Base-by-base conservation (phyloP, 176 grass and related monocot genomes). In the Triticum urartu region DNA sequence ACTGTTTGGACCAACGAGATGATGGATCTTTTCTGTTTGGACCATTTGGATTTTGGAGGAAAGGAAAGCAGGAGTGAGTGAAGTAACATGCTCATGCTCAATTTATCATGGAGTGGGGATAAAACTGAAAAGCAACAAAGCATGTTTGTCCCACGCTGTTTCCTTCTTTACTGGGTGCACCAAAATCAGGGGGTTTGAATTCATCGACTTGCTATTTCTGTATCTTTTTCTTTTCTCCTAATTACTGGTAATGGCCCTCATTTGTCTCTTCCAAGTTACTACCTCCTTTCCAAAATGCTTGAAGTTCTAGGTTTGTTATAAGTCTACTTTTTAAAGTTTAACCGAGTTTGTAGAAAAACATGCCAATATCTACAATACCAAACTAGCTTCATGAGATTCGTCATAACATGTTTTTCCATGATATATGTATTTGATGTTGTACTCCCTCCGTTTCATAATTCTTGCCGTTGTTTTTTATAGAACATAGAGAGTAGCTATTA, bases 31-130 rank as follows among this genome's bases (percentile, higher is more conserved):
- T 18, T 25, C 3, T 72, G 13, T 30, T 9, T 78, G 84, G 88
- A 90, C 84, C 84, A 86, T 82, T 54, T 71, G 54, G 5, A n/a
- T 84, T 69, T 48, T 69, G 78, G n/a, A 50, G 14, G 24, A 62
- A 86, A 81, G 45, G 32, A 82, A 26, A 72, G 4, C 9, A 79
- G 68, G 63, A 28, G 43, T 4, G 28, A 88, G 6, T 62, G 32
- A 70, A 80, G 84, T 83, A 83, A 90, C 84, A 90, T 90, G 84
- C 39, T 3, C 63, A 2, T 22, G 1, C 22, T 10, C 18, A 58
- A 9, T 62, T 56, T 35, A 54, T 78, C 5, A 85, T 75, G 58
- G 45, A 54, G 26, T 75, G 40, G 56, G 62, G 40, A 64, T 81
- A 30, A 62, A 71, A 39, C 67, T 32, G 17, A 54, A 73, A 84